Evolutionary conservation across 768 basidiomycete species (phyloP).

Genomic region (Harrya chromipes): DNA sequence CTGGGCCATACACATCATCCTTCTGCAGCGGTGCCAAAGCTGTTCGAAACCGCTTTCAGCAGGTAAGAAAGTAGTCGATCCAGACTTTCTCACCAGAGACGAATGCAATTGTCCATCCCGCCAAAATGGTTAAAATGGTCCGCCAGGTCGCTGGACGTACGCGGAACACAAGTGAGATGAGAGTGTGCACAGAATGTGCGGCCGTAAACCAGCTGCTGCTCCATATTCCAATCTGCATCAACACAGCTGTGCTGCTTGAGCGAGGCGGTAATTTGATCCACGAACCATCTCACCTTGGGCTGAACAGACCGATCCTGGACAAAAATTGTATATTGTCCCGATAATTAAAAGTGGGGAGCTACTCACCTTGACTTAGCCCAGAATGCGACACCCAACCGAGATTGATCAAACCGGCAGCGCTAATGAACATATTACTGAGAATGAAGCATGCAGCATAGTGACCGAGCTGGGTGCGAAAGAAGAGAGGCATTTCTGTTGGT

Average conservation of each 20-base stretch:
- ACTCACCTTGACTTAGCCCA: constrained; percentile 49
- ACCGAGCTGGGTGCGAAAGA: constrained; percentile 72
- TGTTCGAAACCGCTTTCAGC: constrained; percentile 23
- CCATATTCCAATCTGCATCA: constrained; percentile 63
- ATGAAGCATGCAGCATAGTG: constrained; percentile 65
- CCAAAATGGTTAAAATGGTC: constrained; percentile 37
- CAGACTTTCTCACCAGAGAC: constrained; percentile 45
- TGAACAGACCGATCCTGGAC: constrained; percentile 47
- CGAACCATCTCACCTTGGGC: constrained; percentile 49
- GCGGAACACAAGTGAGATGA: constrained; percentile 60
- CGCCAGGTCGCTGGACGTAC: constrained; percentile 50
- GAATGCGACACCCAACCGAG: constrained; percentile 45
- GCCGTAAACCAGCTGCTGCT: constrained; percentile 62
- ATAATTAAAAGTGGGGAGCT: not conserved
- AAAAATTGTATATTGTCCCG: constrained; percentile 1
- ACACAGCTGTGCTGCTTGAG: constrained; percentile 37
- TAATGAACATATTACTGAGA: constrained; percentile 52
- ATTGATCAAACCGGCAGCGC: constrained; percentile 52
- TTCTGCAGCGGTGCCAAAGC: constrained; percentile 36
- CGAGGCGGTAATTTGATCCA: not conserved
- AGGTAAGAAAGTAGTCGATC: not conserved
- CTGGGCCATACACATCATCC: constrained; percentile 48
- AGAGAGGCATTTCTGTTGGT: constrained; percentile 44
- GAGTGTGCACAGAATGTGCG: constrained; percentile 63
- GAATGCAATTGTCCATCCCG: constrained; percentile 55